Conservation (phyloP, 75 land plant species). For the Cryptomeria japonica region DNA sequence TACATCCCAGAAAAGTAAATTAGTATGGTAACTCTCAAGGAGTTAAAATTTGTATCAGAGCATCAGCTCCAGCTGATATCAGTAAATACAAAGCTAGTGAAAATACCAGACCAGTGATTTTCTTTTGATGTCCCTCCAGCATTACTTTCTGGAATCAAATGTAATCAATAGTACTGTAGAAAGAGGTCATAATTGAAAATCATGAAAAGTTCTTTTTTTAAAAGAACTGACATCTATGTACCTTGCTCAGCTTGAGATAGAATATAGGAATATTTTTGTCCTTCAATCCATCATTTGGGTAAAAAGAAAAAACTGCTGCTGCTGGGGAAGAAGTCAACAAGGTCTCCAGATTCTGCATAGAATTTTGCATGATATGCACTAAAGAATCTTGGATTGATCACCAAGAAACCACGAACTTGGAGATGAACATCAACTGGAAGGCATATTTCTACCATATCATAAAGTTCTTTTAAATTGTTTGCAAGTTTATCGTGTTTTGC, state of each 20-base stretch:
- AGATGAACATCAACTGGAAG: background rate
- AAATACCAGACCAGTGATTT: slow-evolving; percentile 68
- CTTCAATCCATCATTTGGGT: slow-evolving; percentile 27
- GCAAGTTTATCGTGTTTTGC: too few species aligned
- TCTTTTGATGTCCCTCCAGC: slow-evolving; percentile 64
- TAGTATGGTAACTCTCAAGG: background rate
- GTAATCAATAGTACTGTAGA: background rate
- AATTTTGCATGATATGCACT: background rate
- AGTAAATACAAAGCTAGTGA: slow-evolving; percentile 54
- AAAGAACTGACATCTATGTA: background rate
- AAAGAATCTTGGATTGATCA: background rate
- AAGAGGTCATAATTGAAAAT: background rate
- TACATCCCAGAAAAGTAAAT: background rate
- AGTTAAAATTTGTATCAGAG: slow-evolving; percentile 39
- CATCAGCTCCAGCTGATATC: slow-evolving; percentile 77
- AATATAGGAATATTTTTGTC: slow-evolving; percentile 20
- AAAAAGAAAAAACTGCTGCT: slow-evolving; percentile 23
- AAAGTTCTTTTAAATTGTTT: background rate
- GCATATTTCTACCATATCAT: too few species aligned
- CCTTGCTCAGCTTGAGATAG: slow-evolving; percentile 9
- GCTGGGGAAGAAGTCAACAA: slow-evolving; percentile 18
- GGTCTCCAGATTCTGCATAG: slow-evolving; percentile 19
- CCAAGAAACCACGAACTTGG: too few species aligned
- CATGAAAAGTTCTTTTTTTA: background rate
- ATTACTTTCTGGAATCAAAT: slow-evolving; percentile 23